A percentile compares a stretch with the other conserved stretches of the same genome.
These are phyloP conservation scores for Xylariaceae sp. DNA, from an alignment of 2,329 filamentous ascomycete species.

Conservation along the genomic window DNA sequence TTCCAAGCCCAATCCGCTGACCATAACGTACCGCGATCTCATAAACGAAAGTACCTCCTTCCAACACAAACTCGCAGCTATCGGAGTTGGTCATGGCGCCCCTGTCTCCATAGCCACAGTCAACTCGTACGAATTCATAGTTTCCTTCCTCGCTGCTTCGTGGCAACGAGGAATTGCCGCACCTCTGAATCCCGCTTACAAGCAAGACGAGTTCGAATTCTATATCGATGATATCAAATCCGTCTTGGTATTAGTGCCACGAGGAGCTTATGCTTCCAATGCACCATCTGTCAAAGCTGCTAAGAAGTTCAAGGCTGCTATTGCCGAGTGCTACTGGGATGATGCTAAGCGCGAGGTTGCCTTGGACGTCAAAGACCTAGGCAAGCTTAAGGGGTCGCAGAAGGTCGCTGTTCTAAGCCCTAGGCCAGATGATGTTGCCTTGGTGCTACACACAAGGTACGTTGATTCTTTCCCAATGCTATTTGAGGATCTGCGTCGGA, in stretches of 20 bases:
- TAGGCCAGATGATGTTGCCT: slow-evolving; percentile 72
- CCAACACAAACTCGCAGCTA: slow-evolving; percentile 70
- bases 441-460: slow-evolving; percentile 73
- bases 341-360: slow-evolving; percentile 59
- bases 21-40: slow-evolving; percentile 67
- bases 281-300: slow-evolving; percentile 73
- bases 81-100: slow-evolving; percentile 65
- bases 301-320: slow-evolving; percentile 73
- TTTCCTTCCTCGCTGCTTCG: slow-evolving; percentile 80
- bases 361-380: slow-evolving; percentile 72
- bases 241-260: slow-evolving; percentile 70
- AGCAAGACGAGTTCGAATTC: slow-evolving; percentile 86
- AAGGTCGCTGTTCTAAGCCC: slow-evolving; percentile 43
- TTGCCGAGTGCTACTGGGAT: slow-evolving; percentile 84
- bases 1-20: slow-evolving; percentile 56
- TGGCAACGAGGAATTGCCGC: slow-evolving; percentile 81
- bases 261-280: slow-evolving; percentile 62
- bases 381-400: slow-evolving; percentile 53
- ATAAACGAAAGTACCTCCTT: slow-evolving; percentile 63
- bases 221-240: slow-evolving; percentile 86
- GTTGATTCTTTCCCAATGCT: too few species aligned
- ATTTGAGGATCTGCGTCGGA: too few species aligned
- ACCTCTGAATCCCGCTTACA: slow-evolving; percentile 84
- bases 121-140: slow-evolving; percentile 85
- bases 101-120: slow-evolving; percentile 79